A percentile compares a stretch with the other conserved stretches of the same genome.
These are phyloP conservation scores for Podospora conica DNA, from an alignment of 495 filamentous ascomycete species.

Conservation along the genomic window DNA sequence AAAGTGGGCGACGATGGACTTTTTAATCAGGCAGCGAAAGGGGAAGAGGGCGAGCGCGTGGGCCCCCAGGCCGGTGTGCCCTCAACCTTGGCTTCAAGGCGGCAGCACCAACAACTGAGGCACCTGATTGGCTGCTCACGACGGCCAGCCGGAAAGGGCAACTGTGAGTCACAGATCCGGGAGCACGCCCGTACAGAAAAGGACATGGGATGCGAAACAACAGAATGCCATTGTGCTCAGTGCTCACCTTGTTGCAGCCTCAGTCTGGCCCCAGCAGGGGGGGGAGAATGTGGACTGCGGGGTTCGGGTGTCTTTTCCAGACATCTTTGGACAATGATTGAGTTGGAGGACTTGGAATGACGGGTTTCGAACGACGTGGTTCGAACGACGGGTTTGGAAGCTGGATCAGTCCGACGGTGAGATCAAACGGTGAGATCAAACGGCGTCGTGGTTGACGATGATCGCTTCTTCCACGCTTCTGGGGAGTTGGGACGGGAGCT, in stretches of 20 bases:
- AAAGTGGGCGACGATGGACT: conserved; percentile 20
- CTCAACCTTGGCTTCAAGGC: conserved; percentile 1
- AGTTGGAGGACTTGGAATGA: not conserved
- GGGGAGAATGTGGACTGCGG: not conserved
- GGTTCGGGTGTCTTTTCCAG: not conserved
- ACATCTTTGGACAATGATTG: not conserved
- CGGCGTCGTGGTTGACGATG: no score
- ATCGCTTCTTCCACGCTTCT: no score
- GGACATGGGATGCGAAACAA: not conserved
- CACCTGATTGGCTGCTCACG: conserved; percentile 7
- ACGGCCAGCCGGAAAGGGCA: conserved; percentile 26
- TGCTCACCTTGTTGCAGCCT: not conserved
- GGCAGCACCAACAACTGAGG: not conserved
- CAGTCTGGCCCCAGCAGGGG: not conserved
- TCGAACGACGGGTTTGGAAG: not conserved
- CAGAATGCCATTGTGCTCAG: not conserved
- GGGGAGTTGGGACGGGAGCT: no score
- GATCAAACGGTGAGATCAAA: no score
- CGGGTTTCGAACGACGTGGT: not conserved
- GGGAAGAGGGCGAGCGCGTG: not conserved
- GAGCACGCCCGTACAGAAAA: not conserved
- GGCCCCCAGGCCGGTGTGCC: not conserved
- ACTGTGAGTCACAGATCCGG: conserved; percentile 26
- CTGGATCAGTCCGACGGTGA: no score
- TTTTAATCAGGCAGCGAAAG: conserved; percentile 37